Conservation (phyloP, 768 basidiomycete genomes). For the Gymnopilus junonius region DNA sequence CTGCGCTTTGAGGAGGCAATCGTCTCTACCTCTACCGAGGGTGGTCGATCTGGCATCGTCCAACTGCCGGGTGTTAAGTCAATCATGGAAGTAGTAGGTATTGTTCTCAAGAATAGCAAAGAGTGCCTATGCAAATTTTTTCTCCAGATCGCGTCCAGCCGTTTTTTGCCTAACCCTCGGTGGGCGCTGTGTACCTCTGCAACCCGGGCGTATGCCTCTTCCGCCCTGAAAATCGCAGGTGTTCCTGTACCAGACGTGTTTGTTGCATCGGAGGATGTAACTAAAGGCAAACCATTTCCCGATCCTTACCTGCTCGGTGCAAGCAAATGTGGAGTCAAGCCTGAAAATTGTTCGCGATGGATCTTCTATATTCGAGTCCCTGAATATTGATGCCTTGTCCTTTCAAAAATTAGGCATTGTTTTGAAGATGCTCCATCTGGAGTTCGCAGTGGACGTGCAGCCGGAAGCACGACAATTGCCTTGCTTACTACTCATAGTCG, state of each 20-base stretch:
- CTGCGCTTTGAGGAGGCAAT: slow-evolving; percentile 82
- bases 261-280: slow-evolving; percentile 84
- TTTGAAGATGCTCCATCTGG: slow-evolving; percentile 92
- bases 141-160: slow-evolving; percentile 39
- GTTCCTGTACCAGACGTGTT: slow-evolving; percentile 76
- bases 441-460: slow-evolving; percentile 75
- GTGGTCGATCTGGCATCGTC: slow-evolving; percentile 66
- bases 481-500: slow-evolving; percentile 81
- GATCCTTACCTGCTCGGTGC: slow-evolving; percentile 94
- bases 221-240: slow-evolving; percentile 68
- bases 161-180: slow-evolving; percentile 55
- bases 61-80: slow-evolving; percentile 72
- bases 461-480: slow-evolving; percentile 85
- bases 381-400: slow-evolving; percentile 1
- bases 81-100: slow-evolving; percentile 58
- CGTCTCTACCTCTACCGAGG: slow-evolving; percentile 56
- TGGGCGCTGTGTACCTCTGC: slow-evolving; percentile 94
- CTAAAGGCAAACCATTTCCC: slow-evolving; percentile 82
- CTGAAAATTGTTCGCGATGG: slow-evolving; percentile 56
- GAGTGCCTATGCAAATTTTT: slow-evolving; percentile 11
- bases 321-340: slow-evolving; percentile 63
- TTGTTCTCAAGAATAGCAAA: slow-evolving; percentile 1
- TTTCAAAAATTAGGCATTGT: slow-evolving; percentile 64
- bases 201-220: slow-evolving; percentile 72
- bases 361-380: slow-evolving; percentile 3